Evolutionary conservation across 805 yeast species (phyloP), one percentile per base, ranked within the genome.

Genomic region (Hanseniaspora guilliermondii): DNA sequence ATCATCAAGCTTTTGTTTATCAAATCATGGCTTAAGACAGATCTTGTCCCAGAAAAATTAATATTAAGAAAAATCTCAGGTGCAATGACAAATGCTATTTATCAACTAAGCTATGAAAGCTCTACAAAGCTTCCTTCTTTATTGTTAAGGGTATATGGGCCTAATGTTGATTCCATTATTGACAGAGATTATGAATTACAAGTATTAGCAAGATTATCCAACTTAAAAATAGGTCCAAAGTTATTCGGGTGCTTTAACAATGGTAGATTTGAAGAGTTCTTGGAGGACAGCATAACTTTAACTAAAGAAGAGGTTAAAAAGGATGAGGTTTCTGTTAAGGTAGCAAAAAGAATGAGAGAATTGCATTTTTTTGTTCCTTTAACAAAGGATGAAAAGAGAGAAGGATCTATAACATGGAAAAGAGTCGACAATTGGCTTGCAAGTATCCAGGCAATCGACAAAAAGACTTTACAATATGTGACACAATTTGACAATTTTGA

Each of bases 341-440:
- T 93, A 59, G 97, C 96, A 14, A 80, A 95, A 72, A 82, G 98
- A 72, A 93, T 93, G 97, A 83, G 89, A 63, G 97, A 93, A 60
- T 74, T 93, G 55, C 98, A 93, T 64, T 75, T 74, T 55, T 89
- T 91, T 62, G 81, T 93, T 21, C 79, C 78, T 14, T 70, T 93
- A 52, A 75, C 78, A 22, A 65, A 68, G 2, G 70, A 69, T 3
- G 96, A 88, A 61, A 70, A 73, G 44, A 65, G 64, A 6, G 65
- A 65, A 14, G 85, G 93, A 1, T 85, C 97, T 0, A 72, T 74
- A 48, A 75, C 78, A 8, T 88, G 95, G 91, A 66, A 64, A 37
- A 73, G 79, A 55, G 79, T 88, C 58, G 73, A 73, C 53, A 83
- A 81, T 61, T 93, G 98, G 98, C 58, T 77, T 22, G 60, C 65